Evolutionary conservation across 2,329 filamentous ascomycete species (phyloP), one percentile per base, ranked within the genome.

Genomic region (Saccharata proteae): DNA sequence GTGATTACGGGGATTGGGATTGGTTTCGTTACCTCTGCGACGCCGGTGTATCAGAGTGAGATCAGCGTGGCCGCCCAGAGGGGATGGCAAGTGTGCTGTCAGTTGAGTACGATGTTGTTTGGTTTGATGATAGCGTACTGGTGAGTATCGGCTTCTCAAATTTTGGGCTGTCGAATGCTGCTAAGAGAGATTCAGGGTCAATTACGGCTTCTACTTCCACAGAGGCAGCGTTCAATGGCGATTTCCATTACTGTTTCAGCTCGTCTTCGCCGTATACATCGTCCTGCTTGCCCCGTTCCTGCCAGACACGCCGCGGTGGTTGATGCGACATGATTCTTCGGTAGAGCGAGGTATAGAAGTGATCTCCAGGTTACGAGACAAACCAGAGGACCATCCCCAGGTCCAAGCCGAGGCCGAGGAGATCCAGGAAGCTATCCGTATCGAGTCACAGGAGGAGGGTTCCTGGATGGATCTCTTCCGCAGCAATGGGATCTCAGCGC

Each of bases 1-100:
- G 55, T 65, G 16, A 51, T 69, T 7, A 59, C 65, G 1, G 65
- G 65, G 4, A 40, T 65, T 6, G 64, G 64, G 0, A 58, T 62
- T 24, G 64, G 63, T 7, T 55, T 62, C 21, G 54, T 61, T 43
- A 65, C 60, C 38, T 58, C 55, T 0, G 64, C 60, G 0, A 58
- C 57, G 0, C 61, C 62, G 2, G 58, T 64, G 26, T 57, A 58
- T 27, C 58, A 62, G 27, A 46, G 61, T 2, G 64, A 67, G 13
- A 29, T 29, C 13, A 16, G n/a, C 19, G 24, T 9, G 30, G 15
- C 17, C 16, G 21, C 29, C 4, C 29, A 21, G 5, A 23, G 26
- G n/a, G 29, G 21, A 11, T 25, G 15, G 10, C 21, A 22, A 16
- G 29, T 21, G 9, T 13, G 24, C 14, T 31, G 29, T 31, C 16